A percentile compares a stretch with the other conserved stretches of the same genome.
Conservation (phyloP, 1,139 yeast species). For the Saccharomycopsis crataegensis region DNA sequence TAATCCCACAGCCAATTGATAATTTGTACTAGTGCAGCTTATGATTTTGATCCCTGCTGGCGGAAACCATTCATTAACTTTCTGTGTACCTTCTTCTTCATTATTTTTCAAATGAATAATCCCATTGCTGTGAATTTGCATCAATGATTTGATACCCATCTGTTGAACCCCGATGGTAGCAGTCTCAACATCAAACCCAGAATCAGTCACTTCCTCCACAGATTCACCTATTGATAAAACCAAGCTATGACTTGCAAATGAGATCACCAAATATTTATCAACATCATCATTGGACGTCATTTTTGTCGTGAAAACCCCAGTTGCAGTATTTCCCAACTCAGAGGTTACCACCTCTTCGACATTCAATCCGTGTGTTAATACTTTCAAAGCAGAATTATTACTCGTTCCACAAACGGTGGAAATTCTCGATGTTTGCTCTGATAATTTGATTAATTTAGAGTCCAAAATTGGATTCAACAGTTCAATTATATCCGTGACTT, state of each 20-base stretch:
- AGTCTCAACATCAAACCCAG: slow-evolving; percentile 49
- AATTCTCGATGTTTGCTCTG: slow-evolving; percentile 18
- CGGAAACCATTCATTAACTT: slow-evolving; percentile 67
- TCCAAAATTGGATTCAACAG: slow-evolving; percentile 54
- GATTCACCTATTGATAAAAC: slow-evolving; percentile 74
- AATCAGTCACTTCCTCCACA: slow-evolving; percentile 67
- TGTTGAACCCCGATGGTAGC: slow-evolving; percentile 66
- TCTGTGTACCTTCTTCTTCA: slow-evolving; percentile 25
- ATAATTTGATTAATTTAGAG: slow-evolving; percentile 33
- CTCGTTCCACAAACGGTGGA: slow-evolving; percentile 18
- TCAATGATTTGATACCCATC: slow-evolving; percentile 54
- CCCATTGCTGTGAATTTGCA: slow-evolving; percentile 73
- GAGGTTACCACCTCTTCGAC: slow-evolving; percentile 61
- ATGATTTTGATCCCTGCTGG: slow-evolving; percentile 69
- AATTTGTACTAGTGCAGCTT: slow-evolving; percentile 52
- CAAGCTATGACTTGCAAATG: slow-evolving; percentile 62
- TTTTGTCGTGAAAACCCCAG: slow-evolving; percentile 55
- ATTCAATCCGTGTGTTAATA: slow-evolving; percentile 52
- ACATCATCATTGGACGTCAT: slow-evolving; percentile 35
- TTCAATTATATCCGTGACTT: slow-evolving; percentile 45
- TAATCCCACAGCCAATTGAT: slow-evolving; percentile 64
- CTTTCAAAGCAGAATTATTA: slow-evolving; percentile 39
- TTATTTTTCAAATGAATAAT: slow-evolving; percentile 48
- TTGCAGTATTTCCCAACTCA: slow-evolving; percentile 61
- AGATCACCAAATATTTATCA: slow-evolving; percentile 61